Base-by-base conservation (phyloP, 768 basidiomycete genomes). In the Fistulinella prunicolor region DNA sequence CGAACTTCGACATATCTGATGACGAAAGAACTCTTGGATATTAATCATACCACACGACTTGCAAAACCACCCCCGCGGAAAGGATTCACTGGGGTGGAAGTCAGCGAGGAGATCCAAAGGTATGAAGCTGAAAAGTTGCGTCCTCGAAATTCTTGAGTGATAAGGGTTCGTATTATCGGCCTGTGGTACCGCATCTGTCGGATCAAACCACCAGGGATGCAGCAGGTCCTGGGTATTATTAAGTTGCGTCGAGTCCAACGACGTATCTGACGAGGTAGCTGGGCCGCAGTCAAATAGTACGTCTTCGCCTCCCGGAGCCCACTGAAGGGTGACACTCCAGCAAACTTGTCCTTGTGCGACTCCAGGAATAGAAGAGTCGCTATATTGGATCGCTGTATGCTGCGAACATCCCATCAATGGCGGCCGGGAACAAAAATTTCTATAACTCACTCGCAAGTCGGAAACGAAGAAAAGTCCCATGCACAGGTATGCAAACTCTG, bases 1-100 rank as follows among this genome's bases (percentile, higher is more conserved):
- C 3, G 62, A 55, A 49, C 74, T 74, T 12, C 58, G 53, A 56
- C 80, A 82, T 51, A 66, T 63, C 39, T 77, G 68, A 51, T 77
- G 74, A 45, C 80, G 68, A 62, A 81, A 65, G 38, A 66, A 63
- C 12, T 50, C 52, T 54, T 79, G 74, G 38, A 68, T 69, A 41
- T 79, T 81, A 21, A 81, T 58, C 57, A 73, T 68, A 21, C 79
- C 79, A 47, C 80, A 81, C 0, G 51, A 42, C 2, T 21, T 47
- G 50, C 80, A 81, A 49, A 69, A 72, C 79, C 78, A 82, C 7
- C 79, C 80, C 22, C 60, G 62, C 10, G 59, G 74, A 43, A 79
- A 70, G 2, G 56, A 61, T 30, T 66, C 69, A 28, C 51, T 62
- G 4, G 68, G 64, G 17, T 57, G 44, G 29, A 68, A 68, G 5